Evolutionary conservation across 352 stramenopile species (phyloP), one percentile per base, ranked within the genome.

Genomic region (Phytophthora lateralis): DNA sequence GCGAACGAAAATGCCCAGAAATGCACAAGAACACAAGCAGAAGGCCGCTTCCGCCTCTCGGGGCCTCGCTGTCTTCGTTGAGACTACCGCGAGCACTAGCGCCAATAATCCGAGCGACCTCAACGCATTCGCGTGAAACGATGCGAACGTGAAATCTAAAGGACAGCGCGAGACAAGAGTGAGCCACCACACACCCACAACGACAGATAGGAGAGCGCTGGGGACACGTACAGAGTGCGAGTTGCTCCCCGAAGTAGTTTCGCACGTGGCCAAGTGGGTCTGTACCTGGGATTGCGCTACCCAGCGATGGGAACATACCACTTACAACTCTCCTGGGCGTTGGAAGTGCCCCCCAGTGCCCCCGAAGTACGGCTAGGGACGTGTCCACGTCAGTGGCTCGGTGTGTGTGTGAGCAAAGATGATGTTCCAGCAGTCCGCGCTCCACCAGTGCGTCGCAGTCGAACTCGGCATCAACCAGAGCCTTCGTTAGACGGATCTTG

Each of bases 201-300:
- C 6, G 46, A 43, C 24, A 6, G 17, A 32, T 21, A 37, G 6
- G 4, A 38, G 27, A 17, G 18, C 9, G 11, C 32, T 6, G 32
- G 32, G n/a, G 18, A 39, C 12, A 83, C 82, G 35, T 75, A 93
- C 85, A 93, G 5, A 93, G 60, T 17, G 80, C 85, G 34, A 93
- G 59, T 37, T 93, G 76, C 55, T 93, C 85, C 37, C 85, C 85
- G 58, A 93, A 93, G 67, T 93, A 93, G 67, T 90, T 88, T 47
- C 80, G 80, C 5, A 93, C 63, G 54, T 88, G 73, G 9, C 69
- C 21, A 6, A 89, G 56, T 10, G 79, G 78, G 49, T 91, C 79
- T 35, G 56, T 63, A 32, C 74, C 48, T 2, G 77, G 34, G 27
- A 46, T 41, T 8, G 27, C 35, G 15, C 35, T 32, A n/a, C 34